Percentiles rank a stretch among this genome's conserved stretches.
phyloP scores from a whole-genome alignment of 2,329 filamentous ascomycete genomes.

The Neofusicoccum kwambonambiense region DNA sequence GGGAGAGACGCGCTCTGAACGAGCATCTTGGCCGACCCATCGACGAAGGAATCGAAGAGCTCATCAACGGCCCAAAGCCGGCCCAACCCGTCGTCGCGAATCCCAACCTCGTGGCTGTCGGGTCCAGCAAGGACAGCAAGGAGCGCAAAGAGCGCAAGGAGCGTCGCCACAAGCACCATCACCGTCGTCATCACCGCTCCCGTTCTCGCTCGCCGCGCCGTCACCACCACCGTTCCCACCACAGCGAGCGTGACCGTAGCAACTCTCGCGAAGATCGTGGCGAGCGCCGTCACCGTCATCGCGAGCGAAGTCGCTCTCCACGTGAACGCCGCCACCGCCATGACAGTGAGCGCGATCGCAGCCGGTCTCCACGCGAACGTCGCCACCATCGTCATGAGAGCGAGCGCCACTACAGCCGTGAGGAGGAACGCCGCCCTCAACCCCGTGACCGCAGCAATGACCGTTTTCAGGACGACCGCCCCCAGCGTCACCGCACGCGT shows the following conservation, averaged over 20 bases:
- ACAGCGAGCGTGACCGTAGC: neutral
- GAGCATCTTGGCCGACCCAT: constrained; percentile 25
- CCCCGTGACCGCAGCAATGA: neutral
- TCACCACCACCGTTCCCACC: neutral
- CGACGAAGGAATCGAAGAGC: constrained; percentile 26
- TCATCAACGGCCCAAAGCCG: neutral
- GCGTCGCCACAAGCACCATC: constrained; percentile 2
- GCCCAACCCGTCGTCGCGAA: neutral
- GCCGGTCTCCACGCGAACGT: neutral
- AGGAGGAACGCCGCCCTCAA: too few species aligned
- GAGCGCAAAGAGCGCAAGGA: neutral
- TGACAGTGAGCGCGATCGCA: neutral
- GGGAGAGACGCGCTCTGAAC: neutral
- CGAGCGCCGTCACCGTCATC: neutral
- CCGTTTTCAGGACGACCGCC: neutral
- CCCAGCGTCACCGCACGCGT: neutral
- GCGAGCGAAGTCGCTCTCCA: too few species aligned
- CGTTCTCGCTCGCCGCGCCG: constrained; percentile 2
- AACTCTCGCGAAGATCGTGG: neutral
- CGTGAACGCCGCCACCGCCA: too few species aligned
- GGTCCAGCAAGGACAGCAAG: neutral
- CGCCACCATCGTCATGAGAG: neutral
- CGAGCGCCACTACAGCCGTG: neutral
- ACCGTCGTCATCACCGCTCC: neutral
- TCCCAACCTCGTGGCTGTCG: neutral